Base-by-base conservation (phyloP, 2,329 filamentous ascomycete genomes). In the Madurella mycetomatis region DNA sequence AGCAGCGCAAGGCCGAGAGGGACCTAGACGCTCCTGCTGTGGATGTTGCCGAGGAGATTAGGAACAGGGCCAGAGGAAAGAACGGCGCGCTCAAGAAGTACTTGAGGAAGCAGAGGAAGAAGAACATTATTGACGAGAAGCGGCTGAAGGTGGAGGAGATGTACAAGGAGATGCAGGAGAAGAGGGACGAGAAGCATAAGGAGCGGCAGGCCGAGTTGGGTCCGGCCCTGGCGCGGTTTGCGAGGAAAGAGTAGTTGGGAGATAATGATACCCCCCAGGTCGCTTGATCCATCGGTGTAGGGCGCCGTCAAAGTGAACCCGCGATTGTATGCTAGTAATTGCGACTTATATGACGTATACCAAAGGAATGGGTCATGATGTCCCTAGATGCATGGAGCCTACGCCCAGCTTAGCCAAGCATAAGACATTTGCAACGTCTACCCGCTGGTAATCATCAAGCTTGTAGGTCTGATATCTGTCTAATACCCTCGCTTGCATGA, bases 41-140 rank as follows among this genome's bases (percentile, higher is more conserved):
- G 39, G 77, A 81, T 62, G 67, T 83, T 12, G 79, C 78, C 56
- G 81, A 82, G 55, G 81, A 86, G 66, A 80, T 86, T 50, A 78
- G 82, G 72, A 94, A 96, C 69, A 81, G 87, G 52, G 90, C 89
- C 16, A 79, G 92, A 54, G 94, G 94, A 51, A 90, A 92, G 79
- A 99, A 95, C 68, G 91, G 87, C 63, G 88, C 88, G 55, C 73
- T 97, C 60, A 85, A 90, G 67, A 91, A 92, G 70, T 92, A 95
- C 69, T 72, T 97, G 66, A 79, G 94, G 62, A 97, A 97, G 83
- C 92, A 94, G 75, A 85, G 90, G 44, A 86, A 87, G 66, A 90
- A 87, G 79, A 97, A 97, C 70, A 83, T 99, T 54, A 91, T 99
- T 69, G 94, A 99, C 76, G 94, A 96, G 79, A 92, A 92, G 81